Base-by-base conservation (phyloP, 495 filamentous ascomycete species). In the Tetracladium marchalianum region DNA sequence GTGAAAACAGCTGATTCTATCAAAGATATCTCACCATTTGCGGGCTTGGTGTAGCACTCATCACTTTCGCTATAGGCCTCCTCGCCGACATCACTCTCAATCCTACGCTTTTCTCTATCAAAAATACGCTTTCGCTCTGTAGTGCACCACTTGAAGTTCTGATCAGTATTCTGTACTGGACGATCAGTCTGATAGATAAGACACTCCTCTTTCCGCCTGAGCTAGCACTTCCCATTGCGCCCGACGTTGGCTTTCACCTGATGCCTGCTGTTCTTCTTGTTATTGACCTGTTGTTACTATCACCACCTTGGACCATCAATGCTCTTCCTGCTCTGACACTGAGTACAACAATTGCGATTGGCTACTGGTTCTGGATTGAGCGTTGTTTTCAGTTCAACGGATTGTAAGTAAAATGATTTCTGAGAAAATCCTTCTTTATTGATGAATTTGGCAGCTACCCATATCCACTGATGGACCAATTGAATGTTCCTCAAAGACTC, bases 361-460 rank as follows among this genome's bases (percentile, higher is more conserved):
- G 67, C 11, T 95, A 95, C 62, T 95, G 86, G 86, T 74, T 81
- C 46, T 94, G 89, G 89, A 75, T 94, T 6, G 87, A 95, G 60
- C 72, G 72, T 18, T 93, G 87, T 66, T 87, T 80, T 54, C 53
- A 65, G 13, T 65, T 75, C 43, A 94, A 94, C 53, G 84, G 85
- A 58, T 89, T 78, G 78, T 82, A 60, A 58, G 75, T 60, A 5
- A 16, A 33, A 16, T 38, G 8, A 1, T 42, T 46, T 17, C 34
- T 13, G 27, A 45, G 27, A 18, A 37, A 37, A 47, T 19, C 45
- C 15, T 31, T 13, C 9, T 34, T 31, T 17, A 41, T 5, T 13
- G 31, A 48, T 22, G 49, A 44, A 43, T 52, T 19, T 17, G 40
- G 15, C 46, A 84, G 80, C 69, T 95, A 94, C 53, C 89, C 89